These are phyloP conservation scores for Jatropha multifida DNA, from an alignment of 441 rosid species.

Conservation along the genomic window DNA sequence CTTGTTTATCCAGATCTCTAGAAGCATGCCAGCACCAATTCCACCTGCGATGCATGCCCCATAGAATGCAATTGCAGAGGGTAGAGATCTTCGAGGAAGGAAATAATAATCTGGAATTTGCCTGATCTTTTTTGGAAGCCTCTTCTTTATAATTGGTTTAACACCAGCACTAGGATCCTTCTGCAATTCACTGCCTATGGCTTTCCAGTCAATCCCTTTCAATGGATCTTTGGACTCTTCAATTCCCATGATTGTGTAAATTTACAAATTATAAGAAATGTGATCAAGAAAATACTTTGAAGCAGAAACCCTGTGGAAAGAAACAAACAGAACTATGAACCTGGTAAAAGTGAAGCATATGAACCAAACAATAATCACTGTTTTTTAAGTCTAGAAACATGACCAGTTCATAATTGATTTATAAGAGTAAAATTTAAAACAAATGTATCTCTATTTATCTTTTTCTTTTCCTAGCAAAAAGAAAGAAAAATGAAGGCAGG, in stretches of 20 bases:
- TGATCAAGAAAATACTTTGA: not conserved
- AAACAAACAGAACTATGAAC: not conserved
- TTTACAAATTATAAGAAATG: not conserved
- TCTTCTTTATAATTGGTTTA: conserved; percentile 56
- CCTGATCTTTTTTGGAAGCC: conserved; percentile 72
- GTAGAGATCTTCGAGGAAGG: conserved; percentile 61
- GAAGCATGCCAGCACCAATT: conserved; percentile 83
- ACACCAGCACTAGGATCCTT: conserved; percentile 56
- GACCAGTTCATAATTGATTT: not conserved
- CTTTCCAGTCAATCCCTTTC: conserved; percentile 81
- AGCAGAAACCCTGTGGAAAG: not conserved
- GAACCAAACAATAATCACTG: not conserved
- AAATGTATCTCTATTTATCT: not conserved
- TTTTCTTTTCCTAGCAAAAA: not conserved
- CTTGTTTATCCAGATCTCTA: conserved; percentile 81
- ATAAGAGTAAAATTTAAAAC: not conserved
- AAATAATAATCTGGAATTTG: conserved; percentile 80
- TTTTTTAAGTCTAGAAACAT: not conserved
- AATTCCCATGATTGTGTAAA: conserved; percentile 41
- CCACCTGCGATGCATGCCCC: conserved; percentile 80
- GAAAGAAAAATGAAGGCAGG: not conserved
- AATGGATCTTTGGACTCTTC: conserved; percentile 74
- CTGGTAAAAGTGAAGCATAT: not conserved
- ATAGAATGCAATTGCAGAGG: conserved; percentile 54
- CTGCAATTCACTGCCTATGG: conserved; percentile 59